Base-by-base conservation (phyloP, 2,329 filamentous ascomycete species). In the Colletotrichum costaricense region DNA sequence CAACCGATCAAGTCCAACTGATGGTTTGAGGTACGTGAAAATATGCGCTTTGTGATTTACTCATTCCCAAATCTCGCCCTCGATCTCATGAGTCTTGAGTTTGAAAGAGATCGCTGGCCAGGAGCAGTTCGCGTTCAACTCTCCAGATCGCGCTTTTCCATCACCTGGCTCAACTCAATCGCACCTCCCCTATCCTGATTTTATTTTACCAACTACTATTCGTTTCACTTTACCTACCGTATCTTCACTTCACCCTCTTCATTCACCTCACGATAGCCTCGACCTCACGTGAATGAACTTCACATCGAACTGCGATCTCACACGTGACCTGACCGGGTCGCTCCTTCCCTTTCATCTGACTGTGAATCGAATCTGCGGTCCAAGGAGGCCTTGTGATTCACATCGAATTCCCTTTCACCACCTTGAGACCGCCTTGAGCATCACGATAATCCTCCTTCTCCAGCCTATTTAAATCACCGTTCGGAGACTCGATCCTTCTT, bases 1-100 rank as follows among this genome's bases (percentile, higher is more conserved):
- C 28, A 75, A 67, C 26, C 42, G 75, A 38, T 76, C 75, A 24
- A 76, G 75, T 59, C 75, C 75, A 9, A 69, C 71, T 7, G 75
- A 74, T 28, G 70, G 63, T 8, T 42, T 75, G 38, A 75, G 74
- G 75, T 76, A 69, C 35, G 75, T 75, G 42, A 22, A n/a, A 49
- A 11, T 49, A 49, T 49, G 42, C 7, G 19, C 42, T 49, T n/a
- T 19, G 19, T 49, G 42, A 9, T n/a, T 9, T 49, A 49, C 19
- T 49, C 42, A 19, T 8, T 49, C 6, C 19, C 19, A 49, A 22
- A n/a, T n/a, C n/a, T 4, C n/a, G 19, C 42, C 19, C 19, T 49
- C 19, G 8, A 49, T 49, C 19, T 49, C 19, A n/a, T 22, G 19
- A 49, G 16, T 19, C 6, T 42, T 19, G 38, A 19, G 14, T 42